Percentiles rank a stretch among this genome's conserved stretches.
These are phyloP conservation scores for Teunomyces pallodes DNA, from an alignment of 805 yeast genomes.

Conservation along the genomic window DNA sequence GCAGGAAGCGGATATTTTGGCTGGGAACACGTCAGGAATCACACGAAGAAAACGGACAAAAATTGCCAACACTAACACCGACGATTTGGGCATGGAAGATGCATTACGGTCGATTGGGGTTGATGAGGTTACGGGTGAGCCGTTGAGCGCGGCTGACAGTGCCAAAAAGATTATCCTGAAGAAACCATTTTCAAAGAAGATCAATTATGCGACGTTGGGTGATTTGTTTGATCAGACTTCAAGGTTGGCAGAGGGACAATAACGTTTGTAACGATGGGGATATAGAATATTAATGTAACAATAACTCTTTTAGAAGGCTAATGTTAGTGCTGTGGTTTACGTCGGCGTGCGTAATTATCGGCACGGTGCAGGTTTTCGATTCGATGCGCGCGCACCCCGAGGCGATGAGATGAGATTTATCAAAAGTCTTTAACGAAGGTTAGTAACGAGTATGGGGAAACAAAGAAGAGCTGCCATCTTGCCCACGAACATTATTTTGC, in stretches of 20 bases:
- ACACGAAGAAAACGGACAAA: conserved; percentile 37
- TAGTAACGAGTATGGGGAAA: conserved; percentile 61
- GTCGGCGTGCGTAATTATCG: not conserved
- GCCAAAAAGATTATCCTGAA: conserved; percentile 75
- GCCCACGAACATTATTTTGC: conserved; percentile 86
- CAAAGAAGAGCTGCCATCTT: conserved; percentile 88
- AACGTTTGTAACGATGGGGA: not conserved
- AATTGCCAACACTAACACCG: conserved; percentile 15
- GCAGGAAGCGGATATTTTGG: conserved; percentile 79
- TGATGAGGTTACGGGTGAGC: conserved; percentile 39
- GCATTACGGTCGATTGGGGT: conserved; percentile 42
- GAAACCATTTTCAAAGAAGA: conserved; percentile 79
- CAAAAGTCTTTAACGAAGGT: not conserved
- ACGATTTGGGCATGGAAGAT: conserved; percentile 27
- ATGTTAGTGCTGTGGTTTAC: not conserved
- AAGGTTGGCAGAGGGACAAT: not conserved
- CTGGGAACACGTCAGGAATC: conserved; percentile 60
- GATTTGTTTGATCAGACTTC: conserved; percentile 32
- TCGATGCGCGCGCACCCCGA: no score
- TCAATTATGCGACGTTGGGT: conserved; percentile 81
- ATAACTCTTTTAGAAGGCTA: no score
- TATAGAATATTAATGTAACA: not conserved
- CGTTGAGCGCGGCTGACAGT: conserved; percentile 68
- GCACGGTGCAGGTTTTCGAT: not conserved
- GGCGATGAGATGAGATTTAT: not conserved